phyloP scores from a whole-genome alignment of 2,329 filamentous ascomycete species.

The Colletotrichum trifolii region DNA sequence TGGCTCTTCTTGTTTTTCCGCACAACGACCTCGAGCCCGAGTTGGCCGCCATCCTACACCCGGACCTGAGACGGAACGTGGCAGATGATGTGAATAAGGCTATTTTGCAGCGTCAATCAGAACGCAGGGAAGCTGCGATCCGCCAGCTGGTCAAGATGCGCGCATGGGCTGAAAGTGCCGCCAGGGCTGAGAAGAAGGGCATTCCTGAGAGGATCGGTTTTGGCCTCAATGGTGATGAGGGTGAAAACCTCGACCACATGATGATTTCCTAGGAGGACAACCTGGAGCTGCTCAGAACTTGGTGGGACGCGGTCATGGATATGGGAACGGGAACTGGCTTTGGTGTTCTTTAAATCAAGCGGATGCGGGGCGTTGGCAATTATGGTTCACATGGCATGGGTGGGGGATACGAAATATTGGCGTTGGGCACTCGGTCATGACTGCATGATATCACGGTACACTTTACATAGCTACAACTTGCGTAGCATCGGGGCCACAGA shows the following conservation, averaged over 20 bases:
- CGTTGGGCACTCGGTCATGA: constrained; percentile 20
- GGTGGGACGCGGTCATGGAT: background rate
- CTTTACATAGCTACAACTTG: background rate
- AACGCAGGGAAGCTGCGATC: constrained; percentile 83
- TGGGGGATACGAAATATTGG: constrained; percentile 9
- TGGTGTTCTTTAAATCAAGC: background rate
- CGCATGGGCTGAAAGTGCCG: constrained; percentile 83
- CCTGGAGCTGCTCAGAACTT: background rate
- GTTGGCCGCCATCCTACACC: constrained; percentile 80
- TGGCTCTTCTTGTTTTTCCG: constrained; percentile 90
- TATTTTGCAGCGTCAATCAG: constrained; percentile 79
- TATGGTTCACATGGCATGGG: constrained; percentile 15
- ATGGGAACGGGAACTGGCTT: background rate
- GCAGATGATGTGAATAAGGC: constrained; percentile 90
- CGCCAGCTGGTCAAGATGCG: constrained; percentile 83
- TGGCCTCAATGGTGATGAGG: constrained; percentile 47
- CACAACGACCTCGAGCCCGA: constrained; percentile 82
- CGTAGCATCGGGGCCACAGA: constrained; percentile 24
- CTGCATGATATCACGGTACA: constrained; percentile 20
- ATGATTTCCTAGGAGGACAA: constrained; percentile 23
- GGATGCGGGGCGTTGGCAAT: background rate
- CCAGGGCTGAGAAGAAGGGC: constrained; percentile 55
- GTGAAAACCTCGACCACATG: constrained; percentile 34
- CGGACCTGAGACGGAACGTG: constrained; percentile 83
- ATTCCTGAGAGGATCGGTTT: constrained; percentile 54